These are phyloP conservation scores for Exophiala calicioides DNA, from an alignment of 2,329 filamentous ascomycete species.

Conservation along the genomic window DNA sequence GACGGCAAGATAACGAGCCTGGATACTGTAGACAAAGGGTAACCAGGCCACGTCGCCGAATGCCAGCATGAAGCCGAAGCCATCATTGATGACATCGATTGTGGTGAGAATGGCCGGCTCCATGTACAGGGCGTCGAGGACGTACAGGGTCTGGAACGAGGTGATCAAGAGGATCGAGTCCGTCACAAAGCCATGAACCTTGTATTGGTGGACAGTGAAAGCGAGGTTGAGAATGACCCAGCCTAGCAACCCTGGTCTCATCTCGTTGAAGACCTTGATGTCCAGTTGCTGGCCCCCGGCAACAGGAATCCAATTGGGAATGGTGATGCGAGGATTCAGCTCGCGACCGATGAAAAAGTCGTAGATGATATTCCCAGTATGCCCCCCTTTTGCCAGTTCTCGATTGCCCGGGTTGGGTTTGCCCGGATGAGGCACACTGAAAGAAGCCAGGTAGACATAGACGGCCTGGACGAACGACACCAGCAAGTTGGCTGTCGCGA, in stretches of 20 bases:
- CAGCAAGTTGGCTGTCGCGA: slow-evolving; percentile 79
- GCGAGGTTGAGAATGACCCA: slow-evolving; percentile 85
- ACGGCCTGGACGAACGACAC: slow-evolving; percentile 72
- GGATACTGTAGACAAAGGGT: slow-evolving; percentile 82
- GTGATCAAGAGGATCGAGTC: slow-evolving; percentile 83
- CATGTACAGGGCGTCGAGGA: slow-evolving; percentile 82
- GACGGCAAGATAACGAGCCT: slow-evolving; percentile 79
- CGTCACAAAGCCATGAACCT: slow-evolving; percentile 76
- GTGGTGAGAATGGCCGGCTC: slow-evolving; percentile 87
- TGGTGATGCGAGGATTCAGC: slow-evolving; percentile 77
- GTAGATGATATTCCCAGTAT: slow-evolving; percentile 82
- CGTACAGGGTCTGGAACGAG: slow-evolving; percentile 75
- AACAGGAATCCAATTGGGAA: slow-evolving; percentile 61
- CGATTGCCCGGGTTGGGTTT: slow-evolving; percentile 70
- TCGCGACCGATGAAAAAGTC: slow-evolving; percentile 97
- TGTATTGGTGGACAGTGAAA: slow-evolving; percentile 85
- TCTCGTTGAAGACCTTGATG: slow-evolving; percentile 85
- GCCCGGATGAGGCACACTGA: slow-evolving; percentile 65
- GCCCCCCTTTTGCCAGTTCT: slow-evolving; percentile 78
- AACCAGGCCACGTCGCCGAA: slow-evolving; percentile 94
- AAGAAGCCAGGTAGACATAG: slow-evolving; percentile 80
- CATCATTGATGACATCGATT: slow-evolving; percentile 90
- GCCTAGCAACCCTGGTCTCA: slow-evolving; percentile 86
- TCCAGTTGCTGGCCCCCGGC: slow-evolving; percentile 74
- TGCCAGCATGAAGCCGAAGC: slow-evolving; percentile 91